Base-by-base conservation (phyloP, 2,329 filamentous ascomycete genomes). In the Lecanicillium sp. region DNA sequence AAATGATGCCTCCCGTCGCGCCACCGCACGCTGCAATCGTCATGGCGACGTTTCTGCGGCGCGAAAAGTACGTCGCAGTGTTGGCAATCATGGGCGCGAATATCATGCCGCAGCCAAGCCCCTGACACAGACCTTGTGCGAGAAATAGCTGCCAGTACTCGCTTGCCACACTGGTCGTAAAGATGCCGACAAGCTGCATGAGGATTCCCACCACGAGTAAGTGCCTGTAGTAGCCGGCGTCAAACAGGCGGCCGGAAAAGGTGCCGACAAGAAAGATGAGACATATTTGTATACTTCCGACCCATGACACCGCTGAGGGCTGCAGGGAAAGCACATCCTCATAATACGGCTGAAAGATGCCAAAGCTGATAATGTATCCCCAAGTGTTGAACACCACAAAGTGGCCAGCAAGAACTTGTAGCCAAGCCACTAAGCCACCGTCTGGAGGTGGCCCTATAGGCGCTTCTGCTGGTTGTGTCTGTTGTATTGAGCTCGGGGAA, bases 1-100 rank as follows among this genome's bases (percentile, higher is more conserved):
- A 85, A 3, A 83, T 64, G 16, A 83, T 59, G 0, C 79, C 79
- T 1, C 80, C 81, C 0, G 72, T 72, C 0, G 70, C 70, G 18
- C 74, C 75, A 1, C 81, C 82, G 0, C 70, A 71, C 0, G 77
- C 74, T 9, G 67, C 67, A 7, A 80, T 64, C 0, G 75, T 75
- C 14, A 83, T 64, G 1, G 79, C 80, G 3, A 82, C 59, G 0
- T 68, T 69, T 4, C 73, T 66, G n/a, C 71, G 71, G n/a, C 56
- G 68, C 8, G 62, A 63, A 47, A 83, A 85, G 40, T 80, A 82
- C 0, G 75, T 78, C 12, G 73, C 64, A 9, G 76, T 59, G 16
- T 78, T 56, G n/a, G 71, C 65, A 25, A 75, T 49, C 14, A 65
- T 67, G 20, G 76, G 67, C 32, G 66, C 64, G 56, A 76, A 75